Evolutionary conservation across 2,329 filamentous ascomycete species (phyloP).

Genomic region (Ceratocystiopsis minuta): DNA sequence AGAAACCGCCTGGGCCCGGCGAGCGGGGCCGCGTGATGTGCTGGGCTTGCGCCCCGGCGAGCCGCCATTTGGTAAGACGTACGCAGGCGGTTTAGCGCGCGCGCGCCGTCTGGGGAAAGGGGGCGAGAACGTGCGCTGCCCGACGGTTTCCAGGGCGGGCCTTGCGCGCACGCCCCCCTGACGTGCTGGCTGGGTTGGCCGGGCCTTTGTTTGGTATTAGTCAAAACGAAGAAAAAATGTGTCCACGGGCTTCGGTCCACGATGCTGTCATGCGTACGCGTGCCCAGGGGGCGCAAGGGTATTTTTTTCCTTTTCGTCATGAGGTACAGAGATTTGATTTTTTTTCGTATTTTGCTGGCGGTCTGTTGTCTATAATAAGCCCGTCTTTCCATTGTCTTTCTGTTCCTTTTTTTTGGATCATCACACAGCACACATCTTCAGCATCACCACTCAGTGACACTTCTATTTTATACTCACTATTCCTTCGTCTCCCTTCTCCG

Average conservation of each 20-base stretch:
- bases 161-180: too few species aligned
- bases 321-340: neutral
- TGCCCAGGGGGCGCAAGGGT: too few species aligned
- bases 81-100: neutral
- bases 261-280: too few species aligned
- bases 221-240: too few species aligned
- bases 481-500: neutral
- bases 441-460: too few species aligned
- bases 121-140: too few species aligned
- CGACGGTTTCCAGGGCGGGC: too few species aligned
- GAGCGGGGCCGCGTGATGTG: conserved; percentile 5
- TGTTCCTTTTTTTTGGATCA: neutral
- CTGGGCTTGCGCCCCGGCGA: neutral
- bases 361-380: neutral
- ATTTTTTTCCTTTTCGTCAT: neutral
- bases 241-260: too few species aligned
- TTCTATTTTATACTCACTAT: neutral
- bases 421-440: too few species aligned
- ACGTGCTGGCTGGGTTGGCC: too few species aligned
- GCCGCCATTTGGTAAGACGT: conserved; percentile 12
- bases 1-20: conserved; percentile 8
- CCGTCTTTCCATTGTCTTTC: neutral
- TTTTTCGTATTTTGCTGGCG: neutral
- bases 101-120: neutral
- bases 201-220: too few species aligned